Base-by-base conservation (phyloP, 1,284 basidiomycete species). In the Melampsora occidentalis region DNA sequence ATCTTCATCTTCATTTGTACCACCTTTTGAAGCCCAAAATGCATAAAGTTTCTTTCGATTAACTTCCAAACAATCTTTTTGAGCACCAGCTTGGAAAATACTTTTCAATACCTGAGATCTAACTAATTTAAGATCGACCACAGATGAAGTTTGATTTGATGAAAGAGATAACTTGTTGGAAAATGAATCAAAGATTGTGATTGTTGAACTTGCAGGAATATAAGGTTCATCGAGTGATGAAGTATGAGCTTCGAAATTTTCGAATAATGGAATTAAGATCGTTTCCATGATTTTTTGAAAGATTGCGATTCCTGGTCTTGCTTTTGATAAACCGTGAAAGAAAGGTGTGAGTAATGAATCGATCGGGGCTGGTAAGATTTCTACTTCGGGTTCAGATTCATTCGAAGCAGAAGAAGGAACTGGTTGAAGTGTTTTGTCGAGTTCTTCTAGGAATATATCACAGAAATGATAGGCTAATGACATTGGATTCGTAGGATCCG, bases 381-480 rank as follows among this genome's bases (percentile, higher is more conserved):
- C 33, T 12, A 63, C 28, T 33, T 22, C 25, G 25, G 53, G 22
- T 28, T 57, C 53, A 7, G 53, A 57, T 22, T 57, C 53, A 57
- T 80, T 81, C 10, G 82, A 79, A 18, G 81, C 81, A 2, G 80
- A 78, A 31, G 79, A 66, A 14, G 42, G 1, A 14, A 14, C 2
- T 14, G 42, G 42, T 10, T 80, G 18, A n/a, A 86, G 80, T 4
- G 88, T 89, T 81, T 91, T 93, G 81, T 97, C 89, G 39, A 99
- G 87, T 83, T 99, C 96, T 79, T 92, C 90, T 9, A 97, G 83
- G 83, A 93, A 97, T 65, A 98, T 89, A 82, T 99, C 96, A 31
- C 90, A 86, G 9, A 99, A 83, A 83, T 99, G 96, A 81, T 91
- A 94, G 14, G 89, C 86, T 20, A 97, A 85, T 76, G 93, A 90